Evolutionary conservation across 306 rosid species (phyloP).

Genomic region (Cicer yamashitae): DNA sequence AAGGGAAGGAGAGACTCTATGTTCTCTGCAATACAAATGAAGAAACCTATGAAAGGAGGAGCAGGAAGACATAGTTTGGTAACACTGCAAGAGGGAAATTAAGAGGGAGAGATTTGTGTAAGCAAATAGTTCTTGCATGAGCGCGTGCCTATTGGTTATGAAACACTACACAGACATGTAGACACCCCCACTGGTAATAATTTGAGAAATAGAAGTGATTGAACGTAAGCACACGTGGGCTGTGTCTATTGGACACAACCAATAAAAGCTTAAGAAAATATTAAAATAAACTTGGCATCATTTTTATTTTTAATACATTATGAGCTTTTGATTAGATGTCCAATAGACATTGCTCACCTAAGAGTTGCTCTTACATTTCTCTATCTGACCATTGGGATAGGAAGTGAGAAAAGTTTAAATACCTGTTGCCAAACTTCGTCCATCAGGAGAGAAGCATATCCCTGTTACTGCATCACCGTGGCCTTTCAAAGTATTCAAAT

Average conservation of each 20-base stretch:
- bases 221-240: too few relatives aligned
- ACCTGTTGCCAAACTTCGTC: conserved; percentile 83
- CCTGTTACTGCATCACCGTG: conserved; percentile 91
- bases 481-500: conserved; percentile 96
- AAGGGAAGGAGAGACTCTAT: neutral
- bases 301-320: too few relatives aligned
- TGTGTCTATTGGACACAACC: neutral
- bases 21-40: neutral
- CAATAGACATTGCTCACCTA: neutral
- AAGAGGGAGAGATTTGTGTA: neutral
- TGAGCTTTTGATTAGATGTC: neutral
- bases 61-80: neutral
- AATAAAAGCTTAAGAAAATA: neutral
- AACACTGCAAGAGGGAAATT: neutral
- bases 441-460: conserved; percentile 80
- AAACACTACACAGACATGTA: neutral
- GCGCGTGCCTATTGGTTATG: neutral
- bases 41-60: neutral
- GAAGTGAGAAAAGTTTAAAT: neutral
- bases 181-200: too few relatives aligned
- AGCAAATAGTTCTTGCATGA: neutral
- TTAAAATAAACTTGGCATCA: neutral
- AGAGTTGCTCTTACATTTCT: neutral
- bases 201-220: too few relatives aligned
- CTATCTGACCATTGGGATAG: too few relatives aligned